These are phyloP conservation scores for Hymenoscyphus repandus DNA, from an alignment of 2,329 filamentous ascomycete species.

Conservation along the genomic window DNA sequence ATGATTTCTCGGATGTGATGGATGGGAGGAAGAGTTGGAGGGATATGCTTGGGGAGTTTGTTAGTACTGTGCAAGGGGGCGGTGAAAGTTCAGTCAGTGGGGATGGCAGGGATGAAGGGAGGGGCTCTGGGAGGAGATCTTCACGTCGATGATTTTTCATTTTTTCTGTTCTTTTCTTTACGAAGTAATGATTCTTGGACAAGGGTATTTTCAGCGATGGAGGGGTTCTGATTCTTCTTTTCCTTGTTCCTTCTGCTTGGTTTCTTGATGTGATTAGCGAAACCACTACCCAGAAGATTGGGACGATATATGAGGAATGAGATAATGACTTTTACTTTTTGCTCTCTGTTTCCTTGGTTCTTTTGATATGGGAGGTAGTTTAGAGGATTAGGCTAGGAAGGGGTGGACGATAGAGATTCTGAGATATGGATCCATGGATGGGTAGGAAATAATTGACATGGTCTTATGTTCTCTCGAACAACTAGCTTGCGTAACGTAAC, in stretches of 20 bases:
- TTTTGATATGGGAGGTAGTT: too few species aligned
- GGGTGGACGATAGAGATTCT: too few species aligned
- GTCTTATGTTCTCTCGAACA: too few species aligned
- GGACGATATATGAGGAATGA: too few species aligned
- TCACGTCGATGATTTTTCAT: neutral
- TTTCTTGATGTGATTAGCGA: neutral
- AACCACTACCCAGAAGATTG: too few species aligned
- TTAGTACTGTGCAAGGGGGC: conserved; percentile 9
- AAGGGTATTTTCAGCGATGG: neutral
- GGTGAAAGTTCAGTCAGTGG: conserved; percentile 7
- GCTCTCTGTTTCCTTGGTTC: too few species aligned
- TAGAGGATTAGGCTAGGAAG: too few species aligned
- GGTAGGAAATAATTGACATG: too few species aligned
- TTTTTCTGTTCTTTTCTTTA: neutral
- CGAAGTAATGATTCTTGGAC: neutral
- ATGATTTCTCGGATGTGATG: conserved; percentile 25
- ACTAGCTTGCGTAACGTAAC: too few species aligned
- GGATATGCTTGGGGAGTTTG: conserved; percentile 25
- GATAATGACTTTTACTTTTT: too few species aligned
- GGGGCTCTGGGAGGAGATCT: neutral
- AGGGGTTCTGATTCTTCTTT: neutral
- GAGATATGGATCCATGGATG: too few species aligned
- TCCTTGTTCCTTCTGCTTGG: neutral
- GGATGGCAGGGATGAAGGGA: neutral
- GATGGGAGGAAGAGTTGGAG: conserved; percentile 28